Base-by-base conservation (phyloP, 2,329 filamentous ascomycete species). In the Ophiostoma montium region DNA sequence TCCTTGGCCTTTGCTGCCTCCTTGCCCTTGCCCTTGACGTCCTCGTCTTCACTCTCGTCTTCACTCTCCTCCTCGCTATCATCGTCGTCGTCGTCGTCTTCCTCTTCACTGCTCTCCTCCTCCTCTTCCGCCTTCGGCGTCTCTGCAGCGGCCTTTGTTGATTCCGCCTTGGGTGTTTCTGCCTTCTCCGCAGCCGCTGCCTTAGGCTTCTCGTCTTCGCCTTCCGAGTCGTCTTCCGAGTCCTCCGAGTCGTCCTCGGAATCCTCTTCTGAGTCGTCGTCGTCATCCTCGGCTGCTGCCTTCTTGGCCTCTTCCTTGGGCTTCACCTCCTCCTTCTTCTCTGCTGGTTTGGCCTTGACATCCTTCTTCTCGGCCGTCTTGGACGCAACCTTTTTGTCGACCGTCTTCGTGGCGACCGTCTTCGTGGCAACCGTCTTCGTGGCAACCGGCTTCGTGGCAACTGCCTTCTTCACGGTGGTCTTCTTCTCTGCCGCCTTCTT, bases 171-270 rank as follows among this genome's bases (percentile, higher is more conserved):
- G 56, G 3, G 13, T 18, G 23, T 2, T 30, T 16, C 13, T 43
- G 41, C 27, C n/a, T 31, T 13, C 59, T 58, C 4, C 60, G 58
- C 57, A 6, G 38, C 4, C 60, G 58, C 57, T 6, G 38, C 55
- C 11, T 61, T 58, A 2, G 61, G 57, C 1, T 62, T 58, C 1
- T 61, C 60, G 0, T 60, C 56, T 0, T 57, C 55, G 27, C 53
- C 42, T 32, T 47, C 53, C 11, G 46, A 46, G 9, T 53, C 50
- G 46, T 57, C 50, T 50, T 55, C 27, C 48, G 32, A 54, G 10
- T 52, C 49, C 12, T 46, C 38, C 15, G 42, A 30, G 4, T 55
- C 52, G 10, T 54, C 38, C 6, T 53, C 54, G 3, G 42, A 32
- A 48, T 52, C 51, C 3, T 43, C 48, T 32, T 49, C 49, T 1